phyloP scores from a whole-genome alignment of 1,284 basidiomycete species.

The Laetiporus sulphureus region DNA sequence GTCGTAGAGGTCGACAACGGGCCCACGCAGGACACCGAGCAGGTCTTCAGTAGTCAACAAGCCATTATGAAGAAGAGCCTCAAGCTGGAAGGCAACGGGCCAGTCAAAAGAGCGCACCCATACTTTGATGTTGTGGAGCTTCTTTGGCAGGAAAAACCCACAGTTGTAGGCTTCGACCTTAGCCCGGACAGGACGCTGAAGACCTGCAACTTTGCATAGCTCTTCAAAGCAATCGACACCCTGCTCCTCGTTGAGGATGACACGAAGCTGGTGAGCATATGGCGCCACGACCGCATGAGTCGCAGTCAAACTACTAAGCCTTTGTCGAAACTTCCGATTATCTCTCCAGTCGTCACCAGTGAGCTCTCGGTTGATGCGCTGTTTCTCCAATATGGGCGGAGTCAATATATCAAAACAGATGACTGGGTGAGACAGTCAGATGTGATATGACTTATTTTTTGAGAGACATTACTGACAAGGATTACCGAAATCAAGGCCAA shows the following conservation, averaged over 20 bases:
- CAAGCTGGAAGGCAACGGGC: conserved; percentile 65
- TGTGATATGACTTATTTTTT: conserved; percentile 3
- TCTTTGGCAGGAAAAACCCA: conserved; percentile 42
- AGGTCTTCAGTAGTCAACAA: conserved; percentile 49
- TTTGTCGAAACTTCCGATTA: conserved; percentile 40
- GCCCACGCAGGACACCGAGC: conserved; percentile 35
- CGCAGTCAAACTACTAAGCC: conserved; percentile 47
- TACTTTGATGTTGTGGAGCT: conserved; percentile 36
- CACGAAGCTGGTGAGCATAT: conserved; percentile 60
- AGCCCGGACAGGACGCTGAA: conserved; percentile 31
- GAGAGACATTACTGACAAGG: conserved; percentile 27
- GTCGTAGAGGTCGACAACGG: conserved; percentile 34
- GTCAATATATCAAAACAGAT: conserved; percentile 58
- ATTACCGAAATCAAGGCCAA: conserved; percentile 45
- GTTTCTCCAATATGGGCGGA: conserved; percentile 52
- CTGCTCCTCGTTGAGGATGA: conserved; percentile 40
- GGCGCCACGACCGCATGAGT: conserved; percentile 50
- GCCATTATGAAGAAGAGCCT: conserved; percentile 54
- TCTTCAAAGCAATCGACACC: conserved; percentile 39
- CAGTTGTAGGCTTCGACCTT: conserved; percentile 40
- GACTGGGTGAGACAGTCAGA: too few species aligned
- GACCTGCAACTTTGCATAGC: conserved; percentile 47
- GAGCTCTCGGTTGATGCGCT: conserved; percentile 46
- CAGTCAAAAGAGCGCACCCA: conserved; percentile 42
- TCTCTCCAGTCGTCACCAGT: conserved; percentile 33